Evolutionary conservation across 2,329 filamentous ascomycete genomes (phyloP).

Genomic region (Clonostachys sp.): DNA sequence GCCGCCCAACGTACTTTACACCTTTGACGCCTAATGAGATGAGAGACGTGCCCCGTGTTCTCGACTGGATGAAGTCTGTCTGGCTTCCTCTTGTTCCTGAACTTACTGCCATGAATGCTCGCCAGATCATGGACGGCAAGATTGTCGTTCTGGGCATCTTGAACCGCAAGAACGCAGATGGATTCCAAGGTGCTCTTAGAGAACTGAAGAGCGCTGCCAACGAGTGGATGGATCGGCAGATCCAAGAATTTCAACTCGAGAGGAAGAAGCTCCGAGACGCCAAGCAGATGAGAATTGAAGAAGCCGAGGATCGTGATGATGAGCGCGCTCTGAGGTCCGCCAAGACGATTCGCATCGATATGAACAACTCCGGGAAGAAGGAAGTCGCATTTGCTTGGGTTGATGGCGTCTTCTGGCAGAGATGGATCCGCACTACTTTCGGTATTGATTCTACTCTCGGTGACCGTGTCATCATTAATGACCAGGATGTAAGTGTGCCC

Average conservation of each 20-base stretch:
- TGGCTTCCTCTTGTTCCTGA: conserved; percentile 97
- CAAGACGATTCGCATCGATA: conserved; percentile 87
- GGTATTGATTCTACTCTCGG: conserved; percentile 84
- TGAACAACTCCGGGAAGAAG: conserved; percentile 81
- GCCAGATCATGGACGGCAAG: conserved; percentile 92
- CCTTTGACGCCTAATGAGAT: conserved; percentile 86
- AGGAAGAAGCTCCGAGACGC: conserved; percentile 88
- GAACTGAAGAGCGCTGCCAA: conserved; percentile 94
- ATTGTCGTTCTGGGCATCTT: conserved; percentile 91
- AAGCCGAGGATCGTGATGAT: conserved; percentile 90
- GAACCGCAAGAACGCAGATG: conserved; percentile 72
- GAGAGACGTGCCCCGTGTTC: conserved; percentile 74
- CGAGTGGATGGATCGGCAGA: conserved; percentile 98
- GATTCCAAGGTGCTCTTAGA: conserved; percentile 72
- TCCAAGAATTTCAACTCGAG: conserved; percentile 86
- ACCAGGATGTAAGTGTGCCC: conserved; percentile 75
- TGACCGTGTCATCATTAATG: conserved; percentile 92
- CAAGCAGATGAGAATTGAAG: conserved; percentile 93
- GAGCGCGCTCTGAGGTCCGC: conserved; percentile 80
- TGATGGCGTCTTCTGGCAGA: conserved; percentile 94
- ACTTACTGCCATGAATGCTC: conserved; percentile 83
- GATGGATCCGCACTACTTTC: conserved; percentile 94
- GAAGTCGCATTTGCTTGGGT: conserved; percentile 97
- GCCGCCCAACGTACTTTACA: conserved; percentile 84
- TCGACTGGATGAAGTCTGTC: conserved; percentile 92